Percentiles rank a stretch among this genome's conserved stretches.
Evolutionary conservation across 495 filamentous ascomycete species (phyloP).

Genomic region (Aspergillus heteromorphus): DNA sequence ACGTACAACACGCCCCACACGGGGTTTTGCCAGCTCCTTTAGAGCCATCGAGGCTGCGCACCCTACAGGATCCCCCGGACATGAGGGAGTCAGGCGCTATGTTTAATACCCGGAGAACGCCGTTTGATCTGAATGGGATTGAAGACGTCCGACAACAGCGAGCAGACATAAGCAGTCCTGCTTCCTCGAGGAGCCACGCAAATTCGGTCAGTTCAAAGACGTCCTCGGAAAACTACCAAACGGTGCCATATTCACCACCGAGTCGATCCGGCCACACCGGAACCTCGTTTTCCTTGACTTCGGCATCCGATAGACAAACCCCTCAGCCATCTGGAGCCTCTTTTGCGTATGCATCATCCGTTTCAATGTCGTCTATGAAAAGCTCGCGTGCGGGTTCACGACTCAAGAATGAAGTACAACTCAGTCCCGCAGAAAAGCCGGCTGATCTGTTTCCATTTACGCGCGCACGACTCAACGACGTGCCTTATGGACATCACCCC

Average conservation of each 20-base stretch:
- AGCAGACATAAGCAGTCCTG: conserved; percentile 56
- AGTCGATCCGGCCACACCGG: conserved; percentile 41
- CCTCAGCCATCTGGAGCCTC: conserved; percentile 34
- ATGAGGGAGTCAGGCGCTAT: conserved; percentile 25
- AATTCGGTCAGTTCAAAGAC: conserved; percentile 54
- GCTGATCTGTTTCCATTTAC: conserved; percentile 63
- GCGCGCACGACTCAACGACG: conserved; percentile 68
- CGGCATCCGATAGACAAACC: conserved; percentile 30
- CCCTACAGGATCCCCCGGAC: conserved; percentile 32
- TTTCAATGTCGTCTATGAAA: conserved; percentile 60
- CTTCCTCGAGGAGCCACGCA: conserved; percentile 57
- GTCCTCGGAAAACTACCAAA: conserved; percentile 40
- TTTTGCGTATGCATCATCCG: conserved; percentile 42
- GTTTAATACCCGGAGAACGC: conserved; percentile 26
- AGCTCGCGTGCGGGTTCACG: conserved; percentile 63
- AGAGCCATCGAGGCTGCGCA: conserved; percentile 48
- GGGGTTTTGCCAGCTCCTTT: conserved; percentile 73
- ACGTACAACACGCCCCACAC: conserved; percentile 75
- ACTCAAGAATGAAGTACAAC: conserved; percentile 74
- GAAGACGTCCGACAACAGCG: conserved; percentile 47
- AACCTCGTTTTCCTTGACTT: conserved; percentile 42
- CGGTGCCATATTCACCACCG: conserved; percentile 33
- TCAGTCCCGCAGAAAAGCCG: conserved; percentile 55
- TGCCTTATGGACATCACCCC: conserved; percentile 66
- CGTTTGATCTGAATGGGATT: conserved; percentile 37